Percentiles rank a stretch among this genome's conserved stretches.
Conservation (phyloP, 1,139 yeast species). For the Sugiyamaella pinicola region DNA sequence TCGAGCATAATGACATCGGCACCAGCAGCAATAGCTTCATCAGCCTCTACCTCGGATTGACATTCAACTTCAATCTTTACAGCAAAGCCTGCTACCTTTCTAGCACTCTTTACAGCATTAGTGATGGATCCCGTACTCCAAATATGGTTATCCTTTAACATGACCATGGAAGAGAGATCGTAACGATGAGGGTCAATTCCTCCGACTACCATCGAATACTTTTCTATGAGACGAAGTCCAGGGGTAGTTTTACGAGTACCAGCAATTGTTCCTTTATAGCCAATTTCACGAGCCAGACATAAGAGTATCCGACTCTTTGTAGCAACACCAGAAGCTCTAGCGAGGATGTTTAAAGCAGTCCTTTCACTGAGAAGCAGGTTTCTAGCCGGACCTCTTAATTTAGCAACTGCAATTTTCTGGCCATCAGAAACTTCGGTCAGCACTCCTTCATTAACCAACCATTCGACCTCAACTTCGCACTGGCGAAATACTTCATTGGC, state of each 20-base stretch:
- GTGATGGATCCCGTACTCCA: conserved; percentile 93
- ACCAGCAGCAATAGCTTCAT: conserved; percentile 91
- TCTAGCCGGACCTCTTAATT: conserved; percentile 76
- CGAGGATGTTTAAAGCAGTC: conserved; percentile 77
- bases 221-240: conserved; percentile 82
- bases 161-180: conserved; percentile 90
- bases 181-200: conserved; percentile 93
- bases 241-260: conserved; percentile 99
- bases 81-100: conserved; percentile 83
- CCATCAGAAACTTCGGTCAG: conserved; percentile 52
- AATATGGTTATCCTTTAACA: conserved; percentile 93
- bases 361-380: conserved; percentile 81
- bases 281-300: conserved; percentile 64
- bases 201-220: conserved; percentile 93
- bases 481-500: conserved; percentile 83
- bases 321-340: conserved; percentile 90
- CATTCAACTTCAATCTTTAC: conserved; percentile 93
- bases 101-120: conserved; percentile 74
- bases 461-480: conserved; percentile 67
- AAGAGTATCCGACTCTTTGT: conserved; percentile 63
- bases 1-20: conserved; percentile 97
- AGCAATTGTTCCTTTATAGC: conserved; percentile 82
- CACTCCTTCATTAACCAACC: conserved; percentile 74
- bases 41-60: conserved; percentile 78
- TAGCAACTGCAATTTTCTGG: conserved; percentile 74